Conservation (phyloP, 495 filamentous ascomycete species). For the Evernia prunastri region DNA sequence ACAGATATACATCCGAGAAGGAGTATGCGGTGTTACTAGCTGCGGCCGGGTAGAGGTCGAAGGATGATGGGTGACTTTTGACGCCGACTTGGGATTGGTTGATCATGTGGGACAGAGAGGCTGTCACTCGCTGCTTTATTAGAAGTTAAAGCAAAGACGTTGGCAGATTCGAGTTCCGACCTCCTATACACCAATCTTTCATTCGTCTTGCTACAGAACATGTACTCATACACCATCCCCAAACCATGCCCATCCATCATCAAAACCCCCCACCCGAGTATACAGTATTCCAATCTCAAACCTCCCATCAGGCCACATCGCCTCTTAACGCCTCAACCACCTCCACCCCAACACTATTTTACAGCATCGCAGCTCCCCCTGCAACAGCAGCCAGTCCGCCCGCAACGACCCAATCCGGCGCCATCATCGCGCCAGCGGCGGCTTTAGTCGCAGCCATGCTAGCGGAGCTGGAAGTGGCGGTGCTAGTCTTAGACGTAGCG, state of each 20-base stretch:
- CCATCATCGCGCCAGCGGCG: neutral
- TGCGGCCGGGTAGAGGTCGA: too few species aligned
- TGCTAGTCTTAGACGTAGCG: neutral
- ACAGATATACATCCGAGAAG: too few species aligned
- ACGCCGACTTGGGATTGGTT: too few species aligned
- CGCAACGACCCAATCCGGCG: neutral
- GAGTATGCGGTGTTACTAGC: too few species aligned
- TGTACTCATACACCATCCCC: neutral
- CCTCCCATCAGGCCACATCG: neutral
- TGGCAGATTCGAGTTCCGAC: too few species aligned
- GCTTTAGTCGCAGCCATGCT: neutral
- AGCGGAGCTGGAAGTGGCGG: neutral
- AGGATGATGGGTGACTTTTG: too few species aligned
- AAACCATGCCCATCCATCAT: neutral
- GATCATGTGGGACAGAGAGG: too few species aligned
- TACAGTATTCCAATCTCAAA: neutral
- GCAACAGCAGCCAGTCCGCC: neutral
- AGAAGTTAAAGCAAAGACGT: too few species aligned
- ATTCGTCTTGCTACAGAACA: too few species aligned
- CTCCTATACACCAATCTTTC: too few species aligned
- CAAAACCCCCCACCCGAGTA: neutral
- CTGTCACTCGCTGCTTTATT: too few species aligned
- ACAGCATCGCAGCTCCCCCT: slow-evolving; percentile 1
- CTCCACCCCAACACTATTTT: neutral
- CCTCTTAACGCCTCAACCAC: too few species aligned